Base-by-base conservation (phyloP, 106 monocot species). In the Hemerocallis citrina region DNA sequence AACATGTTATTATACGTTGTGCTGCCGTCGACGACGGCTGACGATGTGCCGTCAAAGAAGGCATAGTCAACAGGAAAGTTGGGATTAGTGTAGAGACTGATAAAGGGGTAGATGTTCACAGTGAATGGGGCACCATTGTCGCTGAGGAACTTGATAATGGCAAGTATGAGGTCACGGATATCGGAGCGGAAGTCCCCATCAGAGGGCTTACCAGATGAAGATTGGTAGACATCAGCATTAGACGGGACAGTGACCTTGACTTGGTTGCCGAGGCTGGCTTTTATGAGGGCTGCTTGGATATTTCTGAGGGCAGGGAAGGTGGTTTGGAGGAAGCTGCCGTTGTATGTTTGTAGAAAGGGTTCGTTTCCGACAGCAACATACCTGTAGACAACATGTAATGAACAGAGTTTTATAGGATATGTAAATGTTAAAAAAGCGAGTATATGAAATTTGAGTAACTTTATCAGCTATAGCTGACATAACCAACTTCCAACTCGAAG, bases 21-120 rank as follows among this genome's bases (percentile, higher is more conserved):
- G 13, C 39, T 13, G 14, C 86, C 81, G 35, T 89, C 94, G 3
- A 52, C 36, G 7, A 90, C 51, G 3, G 80, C 52, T 15, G 68
- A 34, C 5, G 67, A 15, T 2, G 78, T 21, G 20, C 94, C 89
- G 9, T 90, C 83, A 47, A 94, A 89, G 65, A 94, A 94, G 42
- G 94, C 94, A 28, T 86, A 95, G 39, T 86, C 83, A 8, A 86
- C 46, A 1, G 94, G 94, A 63, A 95, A 95, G 65, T 72, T 76
- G 31, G 89, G 74, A 42, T 89, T 81, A 1, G 52, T 52, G 68
- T 86, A 83, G 27, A 95, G 89, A 55, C 83, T 81, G 54, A 95
- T 95, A 69, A 89, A 95, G 32, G 94, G 94, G 78, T 95, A 95
- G 31, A 86, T 89, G 60, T 95, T 95, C 67, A 86, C 86, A 1